Evolutionary conservation across 1,139 yeast species (phyloP), one percentile per base, ranked within the genome.

Genomic region (Pichia sp.): DNA sequence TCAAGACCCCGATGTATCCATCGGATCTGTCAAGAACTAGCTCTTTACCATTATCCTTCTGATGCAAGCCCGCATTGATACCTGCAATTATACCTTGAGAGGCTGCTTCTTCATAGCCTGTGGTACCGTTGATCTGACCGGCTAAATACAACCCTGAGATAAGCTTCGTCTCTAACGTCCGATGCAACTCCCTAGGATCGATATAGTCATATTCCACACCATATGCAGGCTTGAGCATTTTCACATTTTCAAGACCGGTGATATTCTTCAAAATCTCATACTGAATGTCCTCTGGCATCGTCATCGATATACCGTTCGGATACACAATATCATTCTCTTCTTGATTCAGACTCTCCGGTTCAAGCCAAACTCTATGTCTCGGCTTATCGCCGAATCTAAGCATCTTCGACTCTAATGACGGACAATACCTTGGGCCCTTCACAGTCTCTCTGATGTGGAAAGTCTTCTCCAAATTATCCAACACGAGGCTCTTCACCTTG

Each of bases 41-140:
- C 1, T 83, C 79, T 0, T 74, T 75, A 2, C 47, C 52, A 44
- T 74, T 74, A 0, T 69, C 64, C 51, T 68, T 64, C 24, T 70
- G 64, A 5, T 75, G 75, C 30, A 85, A 74, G 0, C 92, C 93
- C 0, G 99, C 98, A 68, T 95, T 95, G 43, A 92, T 86, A 6
- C 99, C 99, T 1, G 99, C 99, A 50, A 95, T 73, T 55, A 92
- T 79, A 1, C 99, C 99, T 67, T 93, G 99, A 0, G 98, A 85
- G 1, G 97, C 97, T 0, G 99, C 99, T 68, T 95, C 99, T 72
- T 95, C 99, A 64, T 95, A 95, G 0, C 99, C 99, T 0, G 99
- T 95, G 1, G 99, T 95, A 47, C 99, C 99, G 67, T 95, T 95
- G 46, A 95, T 95, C 71, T 95, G 99, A 1, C 99, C 99, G 0